These are phyloP conservation scores for Moesziomyces aphidis DNA, from an alignment of 1,284 basidiomycete species.

Conservation along the genomic window DNA sequence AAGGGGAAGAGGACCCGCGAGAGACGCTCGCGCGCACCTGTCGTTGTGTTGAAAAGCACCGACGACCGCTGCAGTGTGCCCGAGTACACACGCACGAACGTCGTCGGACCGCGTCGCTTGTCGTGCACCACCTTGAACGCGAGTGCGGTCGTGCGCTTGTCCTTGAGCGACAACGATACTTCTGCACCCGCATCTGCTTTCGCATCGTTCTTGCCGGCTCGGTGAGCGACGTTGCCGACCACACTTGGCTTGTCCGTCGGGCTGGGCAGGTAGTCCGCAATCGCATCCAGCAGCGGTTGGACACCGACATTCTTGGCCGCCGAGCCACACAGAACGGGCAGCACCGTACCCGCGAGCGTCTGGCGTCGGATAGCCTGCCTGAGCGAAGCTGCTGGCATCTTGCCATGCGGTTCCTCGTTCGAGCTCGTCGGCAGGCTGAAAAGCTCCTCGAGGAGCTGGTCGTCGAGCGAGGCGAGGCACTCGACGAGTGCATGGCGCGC, in stretches of 20 bases:
- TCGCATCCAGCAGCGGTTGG: slow-evolving; percentile 82
- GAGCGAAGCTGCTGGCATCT: slow-evolving; percentile 46
- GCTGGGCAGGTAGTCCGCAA: slow-evolving; percentile 82
- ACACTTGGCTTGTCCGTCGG: slow-evolving; percentile 70
- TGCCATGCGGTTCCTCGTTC: slow-evolving; percentile 75
- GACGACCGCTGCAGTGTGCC: slow-evolving; percentile 76
- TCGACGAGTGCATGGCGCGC: slow-evolving; percentile 81
- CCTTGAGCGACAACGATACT: slow-evolving; percentile 26
- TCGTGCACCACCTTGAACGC: slow-evolving; percentile 93
- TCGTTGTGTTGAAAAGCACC: slow-evolving; percentile 77
- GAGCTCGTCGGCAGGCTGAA: slow-evolving; percentile 68
- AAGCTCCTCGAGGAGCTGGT: slow-evolving; percentile 79
- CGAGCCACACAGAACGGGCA: slow-evolving; percentile 85
- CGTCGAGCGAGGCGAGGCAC: slow-evolving; percentile 81
- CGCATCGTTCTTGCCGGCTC: background rate
- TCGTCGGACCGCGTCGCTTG: slow-evolving; percentile 86
- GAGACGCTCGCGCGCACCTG: slow-evolving; percentile 78
- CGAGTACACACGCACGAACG: slow-evolving; percentile 88
- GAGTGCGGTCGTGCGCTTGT: slow-evolving; percentile 67
- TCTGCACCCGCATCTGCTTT: slow-evolving; percentile 60
- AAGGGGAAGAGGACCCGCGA: slow-evolving; percentile 84
- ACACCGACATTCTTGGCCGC: slow-evolving; percentile 85
- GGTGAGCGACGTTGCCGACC: slow-evolving; percentile 6
- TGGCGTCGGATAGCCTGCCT: slow-evolving; percentile 76
- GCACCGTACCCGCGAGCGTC: slow-evolving; percentile 76